A percentile compares a stretch with the other conserved stretches of the same genome.
Evolutionary conservation across 257 asterid species (phyloP).

Genomic region (Nicotiana undulata): DNA sequence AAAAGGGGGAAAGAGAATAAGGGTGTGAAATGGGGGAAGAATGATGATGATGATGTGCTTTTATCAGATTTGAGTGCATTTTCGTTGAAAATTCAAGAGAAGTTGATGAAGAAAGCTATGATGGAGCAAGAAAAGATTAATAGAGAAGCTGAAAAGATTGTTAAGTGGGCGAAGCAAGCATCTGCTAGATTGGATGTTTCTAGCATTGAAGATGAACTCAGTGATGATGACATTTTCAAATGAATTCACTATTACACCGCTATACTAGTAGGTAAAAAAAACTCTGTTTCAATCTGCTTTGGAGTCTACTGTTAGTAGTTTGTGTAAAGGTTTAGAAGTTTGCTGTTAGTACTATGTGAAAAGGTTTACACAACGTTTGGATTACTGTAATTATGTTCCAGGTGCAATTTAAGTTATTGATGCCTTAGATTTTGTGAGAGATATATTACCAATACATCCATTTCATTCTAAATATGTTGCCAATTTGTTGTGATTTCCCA

Average conservation of each 20-base stretch:
- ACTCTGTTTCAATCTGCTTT: not conserved
- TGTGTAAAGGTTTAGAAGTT: not conserved
- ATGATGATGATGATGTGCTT: constrained; percentile 37
- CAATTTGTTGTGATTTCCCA: not conserved
- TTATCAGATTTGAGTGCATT: constrained; percentile 51
- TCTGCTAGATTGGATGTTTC: constrained; percentile 67
- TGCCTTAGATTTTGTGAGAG: not conserved
- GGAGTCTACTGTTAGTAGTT: not conserved
- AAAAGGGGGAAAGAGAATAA: constrained; percentile 41
- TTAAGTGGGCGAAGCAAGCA: constrained; percentile 83
- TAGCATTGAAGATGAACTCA: constrained; percentile 44
- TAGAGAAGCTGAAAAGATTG: constrained; percentile 82
- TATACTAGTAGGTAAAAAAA: not conserved
- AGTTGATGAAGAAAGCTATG: constrained; percentile 57
- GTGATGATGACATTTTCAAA: constrained; percentile 29
- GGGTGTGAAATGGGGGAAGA: constrained; percentile 38
- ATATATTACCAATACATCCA: not conserved
- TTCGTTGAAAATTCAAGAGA: constrained; percentile 36
- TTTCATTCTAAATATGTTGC: not conserved
- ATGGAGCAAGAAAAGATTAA: constrained; percentile 66
- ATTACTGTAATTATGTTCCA: not conserved
- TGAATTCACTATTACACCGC: not conserved
- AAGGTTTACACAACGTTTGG: not conserved
- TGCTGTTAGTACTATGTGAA: not conserved
- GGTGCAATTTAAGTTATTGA: not conserved